Evolutionary conservation across 306 rosid species (phyloP).

Genomic region (Datisca glomerata): DNA sequence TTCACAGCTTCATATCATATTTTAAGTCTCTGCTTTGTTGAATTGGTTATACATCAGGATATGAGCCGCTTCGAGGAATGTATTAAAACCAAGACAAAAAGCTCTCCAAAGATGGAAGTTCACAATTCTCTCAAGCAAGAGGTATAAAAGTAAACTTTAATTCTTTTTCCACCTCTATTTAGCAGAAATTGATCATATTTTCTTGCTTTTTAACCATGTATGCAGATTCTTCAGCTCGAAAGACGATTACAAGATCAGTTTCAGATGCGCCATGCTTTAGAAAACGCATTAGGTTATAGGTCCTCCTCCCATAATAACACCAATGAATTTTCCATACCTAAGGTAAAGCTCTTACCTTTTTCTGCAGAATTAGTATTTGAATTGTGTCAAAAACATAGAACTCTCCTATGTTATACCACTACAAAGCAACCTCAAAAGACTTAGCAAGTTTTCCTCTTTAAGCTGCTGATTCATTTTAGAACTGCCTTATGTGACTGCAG

Average conservation of each 20-base stretch:
- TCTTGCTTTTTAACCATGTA: constrained; percentile 3
- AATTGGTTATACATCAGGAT: constrained; percentile 45
- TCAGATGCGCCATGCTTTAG: constrained; percentile 61
- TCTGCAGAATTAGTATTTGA: too few relatives aligned
- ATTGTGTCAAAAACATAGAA: too few relatives aligned
- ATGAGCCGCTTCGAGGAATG: constrained; percentile 34
- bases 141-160: constrained; percentile 30
- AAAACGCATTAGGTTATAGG: constrained; percentile 62
- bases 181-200: not conserved
- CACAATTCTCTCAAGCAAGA: constrained; percentile 72
- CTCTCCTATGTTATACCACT: too few relatives aligned
- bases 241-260: constrained; percentile 75
- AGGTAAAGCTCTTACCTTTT: constrained; percentile 36
- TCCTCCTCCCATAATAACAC: constrained; percentile 37
- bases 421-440: too few relatives aligned
- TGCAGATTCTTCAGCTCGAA: constrained; percentile 81
- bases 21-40: constrained; percentile 14
- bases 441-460: too few relatives aligned
- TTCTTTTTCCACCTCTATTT: not conserved
- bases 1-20: not conserved
- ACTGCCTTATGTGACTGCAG: constrained; percentile 44
- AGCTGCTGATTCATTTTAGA: too few relatives aligned
- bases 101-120: constrained; percentile 36
- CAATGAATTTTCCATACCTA: constrained; percentile 34
- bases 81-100: constrained; percentile 30